phyloP scores from a whole-genome alignment of 257 asterid species.

The Leonotis leonurus region DNA sequence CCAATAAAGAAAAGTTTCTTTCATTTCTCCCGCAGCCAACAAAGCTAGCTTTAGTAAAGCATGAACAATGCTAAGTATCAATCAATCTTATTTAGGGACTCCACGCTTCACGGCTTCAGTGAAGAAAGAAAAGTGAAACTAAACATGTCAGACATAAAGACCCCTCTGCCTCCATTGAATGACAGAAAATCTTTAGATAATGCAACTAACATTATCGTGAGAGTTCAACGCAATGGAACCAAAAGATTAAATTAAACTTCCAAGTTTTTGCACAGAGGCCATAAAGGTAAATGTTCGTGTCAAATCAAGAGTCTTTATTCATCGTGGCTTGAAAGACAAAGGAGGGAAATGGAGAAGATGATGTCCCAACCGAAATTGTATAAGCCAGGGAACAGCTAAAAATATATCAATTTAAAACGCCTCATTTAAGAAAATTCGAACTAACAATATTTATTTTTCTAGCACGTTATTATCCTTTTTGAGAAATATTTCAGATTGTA shows the following conservation, averaged over 20 bases:
- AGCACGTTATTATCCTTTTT: not conserved
- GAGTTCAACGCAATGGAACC: not conserved
- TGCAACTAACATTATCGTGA: not conserved
- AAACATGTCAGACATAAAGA: slow-evolving; percentile 12
- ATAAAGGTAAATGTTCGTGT: not conserved
- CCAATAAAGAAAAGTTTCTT: slow-evolving; percentile 32
- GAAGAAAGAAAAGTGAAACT: slow-evolving; percentile 13
- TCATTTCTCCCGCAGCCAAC: slow-evolving; percentile 26
- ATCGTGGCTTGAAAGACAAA: not conserved
- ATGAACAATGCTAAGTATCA: slow-evolving; percentile 22
- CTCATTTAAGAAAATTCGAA: not conserved
- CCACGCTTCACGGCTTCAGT: slow-evolving; percentile 26
- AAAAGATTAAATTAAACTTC: slow-evolving; percentile 8
- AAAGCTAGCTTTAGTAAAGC: slow-evolving; percentile 33
- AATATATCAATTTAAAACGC: not conserved
- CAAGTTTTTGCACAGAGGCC: not conserved
- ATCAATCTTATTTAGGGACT: slow-evolving; percentile 13
- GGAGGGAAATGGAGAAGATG: not conserved
- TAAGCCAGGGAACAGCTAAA: not conserved
- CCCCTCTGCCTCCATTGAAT: slow-evolving; percentile 6
- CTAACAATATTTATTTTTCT: not conserved
- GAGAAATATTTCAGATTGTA: not conserved
- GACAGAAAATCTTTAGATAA: not conserved
- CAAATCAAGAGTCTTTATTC: not conserved
- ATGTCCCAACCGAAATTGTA: not conserved